Evolutionary conservation across 1,284 basidiomycete species (phyloP).

Genomic region (Ustilago sp.): DNA sequence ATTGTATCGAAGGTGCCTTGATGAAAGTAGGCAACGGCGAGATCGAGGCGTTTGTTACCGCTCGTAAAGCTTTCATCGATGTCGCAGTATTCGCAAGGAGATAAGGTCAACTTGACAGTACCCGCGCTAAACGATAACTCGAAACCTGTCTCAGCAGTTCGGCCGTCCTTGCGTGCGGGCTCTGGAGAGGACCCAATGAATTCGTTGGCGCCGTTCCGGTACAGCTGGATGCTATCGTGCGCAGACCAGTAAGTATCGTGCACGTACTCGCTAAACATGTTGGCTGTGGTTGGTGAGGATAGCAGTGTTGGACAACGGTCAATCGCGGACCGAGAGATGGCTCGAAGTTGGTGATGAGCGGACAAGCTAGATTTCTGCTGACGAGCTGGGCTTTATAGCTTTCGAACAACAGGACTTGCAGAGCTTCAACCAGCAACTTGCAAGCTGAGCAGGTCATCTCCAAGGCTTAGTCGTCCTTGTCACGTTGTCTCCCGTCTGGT

Average conservation of each 20-base stretch:
- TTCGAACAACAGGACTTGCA: no score
- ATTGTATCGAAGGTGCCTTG: neutral
- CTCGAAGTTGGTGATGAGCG: no score
- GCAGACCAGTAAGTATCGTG: neutral
- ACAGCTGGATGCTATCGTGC: neutral
- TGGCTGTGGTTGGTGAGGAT: neutral
- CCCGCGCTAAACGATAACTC: no score
- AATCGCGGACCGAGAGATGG: no score
- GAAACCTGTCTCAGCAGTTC: neutral
- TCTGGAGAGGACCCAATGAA: neutral
- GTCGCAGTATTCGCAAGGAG: neutral
- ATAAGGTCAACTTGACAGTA: neutral
- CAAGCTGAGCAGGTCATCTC: no score
- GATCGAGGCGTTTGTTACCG: conserved; percentile 5
- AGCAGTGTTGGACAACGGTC: no score
- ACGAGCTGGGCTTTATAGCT: no score
- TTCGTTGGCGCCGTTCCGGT: neutral
- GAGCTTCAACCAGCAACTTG: no score
- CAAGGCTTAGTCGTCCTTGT: no score
- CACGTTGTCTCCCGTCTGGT: no score
- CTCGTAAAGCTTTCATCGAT: neutral
- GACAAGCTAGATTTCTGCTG: no score
- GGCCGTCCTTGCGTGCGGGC: neutral
- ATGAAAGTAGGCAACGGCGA: neutral
- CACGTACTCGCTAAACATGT: neutral